Evolutionary conservation across 2,329 filamentous ascomycete genomes (phyloP), one percentile per base, ranked within the genome.

Genomic region (Penicillium sp.): DNA sequence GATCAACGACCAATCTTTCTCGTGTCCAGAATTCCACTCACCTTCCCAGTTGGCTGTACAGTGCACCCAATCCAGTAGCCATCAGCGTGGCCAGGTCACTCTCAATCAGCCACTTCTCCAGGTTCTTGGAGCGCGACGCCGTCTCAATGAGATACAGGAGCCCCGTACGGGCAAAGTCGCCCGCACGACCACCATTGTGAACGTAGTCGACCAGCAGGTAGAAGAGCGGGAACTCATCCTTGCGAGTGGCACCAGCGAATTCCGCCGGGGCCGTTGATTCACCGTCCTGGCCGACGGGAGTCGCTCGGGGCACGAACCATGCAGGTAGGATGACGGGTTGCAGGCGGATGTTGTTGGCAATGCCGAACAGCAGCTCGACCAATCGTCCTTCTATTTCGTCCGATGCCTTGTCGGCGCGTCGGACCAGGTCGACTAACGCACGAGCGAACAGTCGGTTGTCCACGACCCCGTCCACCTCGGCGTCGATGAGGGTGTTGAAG

Each of bases 101-200:
- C 68, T 96, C 92, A 42, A 97, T 90, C 58, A 99, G 89, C 94
- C 94, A 99, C 65, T 90, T 89, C 74, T 99, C 94, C 53, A 99
- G 73, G 1, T 85, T 82, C 18, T 85, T 82, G 0, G 91, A 95
- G 60, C 85, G 87, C 0, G 90, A 92, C 0, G 92, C 90, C 0
- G 90, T 89, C 73, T 97, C 92, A 62, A 97, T 96, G 53, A 99
- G 89, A 73, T 99, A 99, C 7, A 99, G 80, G 55, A 99, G 72
- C 0, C 94, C 94, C 0, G 94, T 99, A 51, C 94, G 81, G 2
- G 94, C 92, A 77, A 99, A 99, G 71, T 99, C 94, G 11, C 94
- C 94, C 16, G 95, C 88, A 50, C 92, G 87, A 38, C 94, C 94
- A 68, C 96, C 92, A 60, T 95, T 88, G 66, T 99, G 92, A 47